phyloP scores from a whole-genome alignment of 1,139 yeast species.

The Diutina rugosa region DNA sequence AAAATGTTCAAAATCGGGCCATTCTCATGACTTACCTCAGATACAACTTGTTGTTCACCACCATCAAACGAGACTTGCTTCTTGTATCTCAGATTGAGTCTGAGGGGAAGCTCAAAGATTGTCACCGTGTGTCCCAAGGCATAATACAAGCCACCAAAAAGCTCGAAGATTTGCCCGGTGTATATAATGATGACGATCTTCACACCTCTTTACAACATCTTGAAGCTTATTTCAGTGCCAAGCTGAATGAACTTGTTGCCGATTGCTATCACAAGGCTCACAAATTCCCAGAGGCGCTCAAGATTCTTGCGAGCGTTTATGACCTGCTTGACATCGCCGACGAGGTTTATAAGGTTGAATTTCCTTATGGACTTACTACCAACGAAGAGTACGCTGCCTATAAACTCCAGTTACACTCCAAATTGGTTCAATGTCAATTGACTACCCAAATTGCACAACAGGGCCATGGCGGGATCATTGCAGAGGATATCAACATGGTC shows the following conservation, averaged over 20 bases:
- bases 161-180: constrained; percentile 78
- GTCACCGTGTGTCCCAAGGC: constrained; percentile 34
- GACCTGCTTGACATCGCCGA: constrained; percentile 9
- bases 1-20: constrained; percentile 59
- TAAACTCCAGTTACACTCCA: constrained; percentile 13
- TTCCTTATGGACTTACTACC: constrained; percentile 26
- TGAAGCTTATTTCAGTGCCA: constrained; percentile 29
- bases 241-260: constrained; percentile 34
- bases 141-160: constrained; percentile 28
- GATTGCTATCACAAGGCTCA: constrained; percentile 33
- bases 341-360: constrained; percentile 14
- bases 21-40: constrained; percentile 63
- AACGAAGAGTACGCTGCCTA: constrained; percentile 20
- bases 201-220: constrained; percentile 38
- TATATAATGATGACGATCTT: constrained; percentile 69
- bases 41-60: constrained; percentile 52
- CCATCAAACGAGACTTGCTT: constrained; percentile 58
- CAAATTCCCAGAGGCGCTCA: constrained; percentile 41
- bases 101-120: constrained; percentile 22
- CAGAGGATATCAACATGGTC: constrained; percentile 38
- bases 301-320: constrained; percentile 29
- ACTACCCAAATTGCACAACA: constrained; percentile 22
- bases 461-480: constrained; percentile 9
- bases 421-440: constrained; percentile 31
- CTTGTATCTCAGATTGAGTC: constrained; percentile 10